phyloP scores from a whole-genome alignment of 495 filamentous ascomycete species.

The Parmelia sp. region DNA sequence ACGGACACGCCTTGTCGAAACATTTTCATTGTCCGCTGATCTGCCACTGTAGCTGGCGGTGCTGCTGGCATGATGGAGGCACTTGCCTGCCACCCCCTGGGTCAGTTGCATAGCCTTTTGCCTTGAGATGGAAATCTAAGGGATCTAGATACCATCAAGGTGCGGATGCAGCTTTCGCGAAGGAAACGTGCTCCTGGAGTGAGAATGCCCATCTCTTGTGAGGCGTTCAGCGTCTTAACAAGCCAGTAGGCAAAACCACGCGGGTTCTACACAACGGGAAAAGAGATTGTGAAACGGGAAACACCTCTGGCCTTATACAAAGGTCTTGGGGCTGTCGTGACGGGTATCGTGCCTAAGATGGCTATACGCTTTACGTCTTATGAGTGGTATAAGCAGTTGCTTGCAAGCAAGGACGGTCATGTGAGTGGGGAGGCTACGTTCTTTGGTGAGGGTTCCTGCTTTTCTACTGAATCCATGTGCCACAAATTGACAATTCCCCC shows the following conservation, averaged over 20 bases:
- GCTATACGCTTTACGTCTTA: conserved; percentile 98
- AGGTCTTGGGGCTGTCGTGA: conserved; percentile 89
- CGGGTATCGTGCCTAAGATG: conserved; percentile 99
- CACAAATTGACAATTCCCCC: not conserved
- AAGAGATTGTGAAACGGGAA: conserved; percentile 81
- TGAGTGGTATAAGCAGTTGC: conserved; percentile 82
- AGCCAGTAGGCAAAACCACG: conserved; percentile 57
- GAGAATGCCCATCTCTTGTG: conserved; percentile 28
- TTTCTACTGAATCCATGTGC: not conserved
- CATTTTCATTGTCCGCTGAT: conserved; percentile 26
- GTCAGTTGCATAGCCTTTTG: conserved; percentile 42
- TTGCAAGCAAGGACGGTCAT: conserved; percentile 60
- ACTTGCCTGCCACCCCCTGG: conserved; percentile 89
- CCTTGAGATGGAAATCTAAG: not conserved
- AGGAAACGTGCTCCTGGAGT: conserved; percentile 76
- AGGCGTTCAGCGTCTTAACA: conserved; percentile 17
- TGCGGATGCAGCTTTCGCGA: conserved; percentile 96
- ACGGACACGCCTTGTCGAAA: conserved; percentile 26
- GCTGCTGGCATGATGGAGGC: conserved; percentile 99
- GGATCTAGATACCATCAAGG: conserved; percentile 82
- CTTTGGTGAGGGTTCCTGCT: conserved; percentile 47
- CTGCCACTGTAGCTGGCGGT: conserved; percentile 68
- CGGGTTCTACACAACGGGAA: conserved; percentile 81
- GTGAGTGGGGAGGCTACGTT: conserved; percentile 76
- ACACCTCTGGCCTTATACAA: conserved; percentile 93